Conservation (phyloP, 495 filamentous ascomycete genomes). For the Xylaria venustula region DNA sequence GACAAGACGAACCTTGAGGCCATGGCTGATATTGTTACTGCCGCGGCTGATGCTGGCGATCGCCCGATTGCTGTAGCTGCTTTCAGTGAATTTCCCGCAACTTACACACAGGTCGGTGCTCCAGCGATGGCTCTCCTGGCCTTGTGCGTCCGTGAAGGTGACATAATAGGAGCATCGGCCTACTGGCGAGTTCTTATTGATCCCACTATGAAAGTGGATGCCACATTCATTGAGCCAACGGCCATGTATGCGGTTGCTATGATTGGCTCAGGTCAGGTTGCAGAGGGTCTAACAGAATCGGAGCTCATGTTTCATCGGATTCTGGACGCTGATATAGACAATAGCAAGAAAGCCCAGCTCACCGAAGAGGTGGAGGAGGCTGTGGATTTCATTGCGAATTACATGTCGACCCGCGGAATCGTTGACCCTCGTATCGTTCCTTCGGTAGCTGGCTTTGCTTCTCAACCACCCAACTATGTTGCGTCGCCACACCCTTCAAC, state of each 20-base stretch:
- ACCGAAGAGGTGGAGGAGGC: conserved; percentile 85
- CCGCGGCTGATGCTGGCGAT: conserved; percentile 78
- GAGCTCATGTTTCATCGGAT: conserved; percentile 82
- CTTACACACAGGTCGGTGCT: conserved; percentile 49
- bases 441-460: conserved; percentile 28
- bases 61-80: conserved; percentile 66
- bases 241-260: conserved; percentile 83
- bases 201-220: conserved; percentile 53
- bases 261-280: conserved; percentile 74
- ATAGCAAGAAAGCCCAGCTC: conserved; percentile 46
- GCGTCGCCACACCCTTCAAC: conserved; percentile 38
- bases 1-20: conserved; percentile 28
- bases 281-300: conserved; percentile 70
- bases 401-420: conserved; percentile 60
- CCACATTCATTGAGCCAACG: conserved; percentile 77
- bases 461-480: conserved; percentile 30
- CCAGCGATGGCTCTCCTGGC: conserved; percentile 84
- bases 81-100: conserved; percentile 54
- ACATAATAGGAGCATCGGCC: conserved; percentile 69
- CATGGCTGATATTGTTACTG: conserved; percentile 47
- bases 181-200: conserved; percentile 73
- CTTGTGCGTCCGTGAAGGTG: conserved; percentile 74
- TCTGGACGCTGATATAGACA: conserved; percentile 51
- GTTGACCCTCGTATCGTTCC: conserved; percentile 43
- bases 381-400: conserved; percentile 73